Evolutionary conservation across 2,329 filamentous ascomycete genomes (phyloP).

Genomic region (Exophiala xenobiotica): DNA sequence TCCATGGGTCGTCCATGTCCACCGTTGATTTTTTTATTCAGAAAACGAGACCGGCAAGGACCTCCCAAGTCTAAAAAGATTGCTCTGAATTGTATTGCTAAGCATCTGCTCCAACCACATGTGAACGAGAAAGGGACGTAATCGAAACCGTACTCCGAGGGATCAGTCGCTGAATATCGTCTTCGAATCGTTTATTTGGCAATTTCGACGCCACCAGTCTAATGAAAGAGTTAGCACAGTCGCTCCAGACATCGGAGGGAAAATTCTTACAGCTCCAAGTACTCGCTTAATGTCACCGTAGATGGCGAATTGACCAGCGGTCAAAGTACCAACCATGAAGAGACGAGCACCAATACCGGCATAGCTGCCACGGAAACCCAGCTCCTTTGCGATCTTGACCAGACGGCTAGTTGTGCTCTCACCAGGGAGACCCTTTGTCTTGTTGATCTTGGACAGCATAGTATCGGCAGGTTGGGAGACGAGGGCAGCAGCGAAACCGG

Average conservation of each 20-base stretch:
- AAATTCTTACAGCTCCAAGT: slow-evolving; percentile 9
- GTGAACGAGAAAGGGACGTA: slow-evolving; percentile 6
- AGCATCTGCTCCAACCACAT: slow-evolving; percentile 5
- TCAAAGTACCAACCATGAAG: slow-evolving; percentile 73
- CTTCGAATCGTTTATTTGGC: slow-evolving; percentile 10
- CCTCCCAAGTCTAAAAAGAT: too few relatives aligned
- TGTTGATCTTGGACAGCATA: slow-evolving; percentile 96
- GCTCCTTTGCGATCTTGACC: slow-evolving; percentile 85
- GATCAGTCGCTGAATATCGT: slow-evolving; percentile 8
- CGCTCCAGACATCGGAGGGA: not conserved
- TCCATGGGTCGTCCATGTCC: slow-evolving; percentile 4
- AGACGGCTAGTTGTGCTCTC: slow-evolving; percentile 78
- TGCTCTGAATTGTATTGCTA: too few relatives aligned
- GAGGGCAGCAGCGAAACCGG: slow-evolving; percentile 81
- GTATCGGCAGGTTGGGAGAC: slow-evolving; percentile 90
- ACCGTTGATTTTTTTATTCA: slow-evolving; percentile 7
- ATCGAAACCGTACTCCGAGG: slow-evolving; percentile 7
- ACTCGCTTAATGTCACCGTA: slow-evolving; percentile 62
- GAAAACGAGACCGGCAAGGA: not conserved
- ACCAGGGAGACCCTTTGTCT: slow-evolving; percentile 83
- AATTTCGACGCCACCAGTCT: slow-evolving; percentile 20
- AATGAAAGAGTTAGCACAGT: not conserved
- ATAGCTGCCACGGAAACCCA: slow-evolving; percentile 76
- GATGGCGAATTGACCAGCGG: slow-evolving; percentile 82
- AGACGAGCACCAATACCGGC: slow-evolving; percentile 77